phyloP scores from a whole-genome alignment of 345 rosid species.

The Camelina sativa region DNA sequence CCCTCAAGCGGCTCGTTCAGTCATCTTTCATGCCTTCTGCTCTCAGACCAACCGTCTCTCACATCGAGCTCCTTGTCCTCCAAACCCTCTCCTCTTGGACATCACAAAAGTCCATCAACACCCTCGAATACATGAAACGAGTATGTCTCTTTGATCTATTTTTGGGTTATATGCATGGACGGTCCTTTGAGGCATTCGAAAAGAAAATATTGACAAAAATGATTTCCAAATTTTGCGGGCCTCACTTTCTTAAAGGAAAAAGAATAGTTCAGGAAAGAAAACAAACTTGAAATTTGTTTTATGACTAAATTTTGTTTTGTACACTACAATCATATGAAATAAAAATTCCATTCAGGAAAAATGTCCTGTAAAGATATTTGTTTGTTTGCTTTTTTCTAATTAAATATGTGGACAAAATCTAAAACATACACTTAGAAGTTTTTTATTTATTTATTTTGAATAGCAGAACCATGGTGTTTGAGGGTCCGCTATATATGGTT shows the following conservation, averaged over 20 bases:
- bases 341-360: background rate
- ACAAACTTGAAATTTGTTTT: background rate
- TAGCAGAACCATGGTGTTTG: background rate
- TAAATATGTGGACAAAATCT: background rate
- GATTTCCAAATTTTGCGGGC: slow-evolving; percentile 23
- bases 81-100: slow-evolving; percentile 65
- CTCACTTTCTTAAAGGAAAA: background rate
- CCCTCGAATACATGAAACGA: slow-evolving; percentile 87
- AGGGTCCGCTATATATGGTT: background rate
- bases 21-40: slow-evolving; percentile 75
- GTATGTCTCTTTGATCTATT: slow-evolving; percentile 47
- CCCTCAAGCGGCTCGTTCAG: slow-evolving; percentile 72
- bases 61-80: slow-evolving; percentile 70
- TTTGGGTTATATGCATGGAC: slow-evolving; percentile 35
- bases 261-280: background rate
- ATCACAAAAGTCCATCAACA: slow-evolving; percentile 57
- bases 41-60: slow-evolving; percentile 64
- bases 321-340: background rate
- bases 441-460: no score
- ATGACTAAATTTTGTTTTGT: background rate
- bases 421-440: background rate
- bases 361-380: background rate
- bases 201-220: slow-evolving; percentile 12
- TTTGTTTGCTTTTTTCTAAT: no score
- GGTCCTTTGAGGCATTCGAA: slow-evolving; percentile 25